Evolutionary conservation across 768 basidiomycete genomes (phyloP), one percentile per base, ranked within the genome.

Genomic region (Pisolithus albus): DNA sequence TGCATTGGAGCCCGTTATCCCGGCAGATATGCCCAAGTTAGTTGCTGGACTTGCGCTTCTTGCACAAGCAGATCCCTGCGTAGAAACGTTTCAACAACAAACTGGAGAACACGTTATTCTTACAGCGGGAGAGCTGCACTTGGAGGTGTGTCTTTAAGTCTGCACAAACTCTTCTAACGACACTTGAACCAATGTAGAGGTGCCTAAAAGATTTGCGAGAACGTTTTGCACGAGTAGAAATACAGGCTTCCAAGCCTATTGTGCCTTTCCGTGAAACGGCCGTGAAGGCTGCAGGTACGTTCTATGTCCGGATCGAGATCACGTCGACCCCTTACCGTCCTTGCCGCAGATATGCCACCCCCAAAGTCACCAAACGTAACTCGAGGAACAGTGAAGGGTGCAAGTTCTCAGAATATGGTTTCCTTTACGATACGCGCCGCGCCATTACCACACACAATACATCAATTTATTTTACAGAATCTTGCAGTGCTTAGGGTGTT

Each of bases 261-360:
- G 96, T 99, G 3, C 96, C 96, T 10, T 99, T 97, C 74, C 80
- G 96, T 38, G 96, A 98, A 69, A 97, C 96, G 0, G 89, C 91
- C 0, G 79, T 95, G 13, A 87, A 82, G 59, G 91, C 76, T 3
- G 62, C 75, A 59, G 92, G 92, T 89, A 62, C 59, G 55, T 37
- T 28, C 46, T 23, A 28, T 40, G 39, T 23, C n/a, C 23, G 15
- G 16, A 39, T 36, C 41, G 16, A 40, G 7, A 26, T 49, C 38
- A 53, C n/a, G 54, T 34, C 28, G 23, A 21, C 36, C n/a, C 51
- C 34, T 46, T 36, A 41, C 49, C 18, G 46, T 21, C 39, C 15
- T 11, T 11, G 34, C 13, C 47, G 5, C 60, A 92, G 95, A 97
- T 60, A 95, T 96, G 91, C 80, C 82, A 0, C 83, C 89, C 3